These are phyloP conservation scores for Blastobotrys mokoenaii DNA, from an alignment of 805 yeast species.

Conservation along the genomic window DNA sequence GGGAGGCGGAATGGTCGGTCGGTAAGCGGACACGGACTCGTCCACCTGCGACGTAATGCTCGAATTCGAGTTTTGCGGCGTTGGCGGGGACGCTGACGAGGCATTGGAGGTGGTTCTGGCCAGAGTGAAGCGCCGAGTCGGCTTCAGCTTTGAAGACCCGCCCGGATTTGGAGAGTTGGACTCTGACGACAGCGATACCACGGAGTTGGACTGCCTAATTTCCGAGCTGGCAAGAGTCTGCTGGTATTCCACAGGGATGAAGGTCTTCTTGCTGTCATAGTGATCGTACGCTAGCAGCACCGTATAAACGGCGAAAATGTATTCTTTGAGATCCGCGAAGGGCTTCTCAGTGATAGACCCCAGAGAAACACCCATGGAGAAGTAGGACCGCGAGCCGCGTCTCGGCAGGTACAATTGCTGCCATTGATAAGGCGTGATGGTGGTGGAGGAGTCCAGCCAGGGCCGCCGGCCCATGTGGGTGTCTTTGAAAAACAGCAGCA, in stretches of 20 bases:
- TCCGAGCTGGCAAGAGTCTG: not conserved
- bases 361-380: conserved; percentile 9
- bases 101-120: not conserved
- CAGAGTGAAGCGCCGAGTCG: not conserved
- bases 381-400: conserved; percentile 11
- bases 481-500: conserved; percentile 1
- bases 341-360: conserved; percentile 2
- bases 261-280: conserved; percentile 5
- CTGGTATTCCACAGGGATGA: not conserved
- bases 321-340: not conserved
- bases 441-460: conserved; percentile 3
- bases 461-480: conserved; percentile 3
- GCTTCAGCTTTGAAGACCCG: not conserved
- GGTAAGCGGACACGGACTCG: not conserved
- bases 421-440: conserved; percentile 7
- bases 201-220: not conserved
- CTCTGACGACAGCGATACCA: not conserved
- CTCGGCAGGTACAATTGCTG: conserved; percentile 3
- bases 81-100: not conserved
- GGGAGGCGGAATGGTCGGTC: not conserved
- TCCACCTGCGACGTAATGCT: not conserved
- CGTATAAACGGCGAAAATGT: conserved; percentile 5
- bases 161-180: not conserved
- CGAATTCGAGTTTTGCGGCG: not conserved
- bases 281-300: conserved; percentile 9